phyloP scores from a whole-genome alignment of 1,139 yeast species.

The Scheffersomyces illinoinensis region DNA sequence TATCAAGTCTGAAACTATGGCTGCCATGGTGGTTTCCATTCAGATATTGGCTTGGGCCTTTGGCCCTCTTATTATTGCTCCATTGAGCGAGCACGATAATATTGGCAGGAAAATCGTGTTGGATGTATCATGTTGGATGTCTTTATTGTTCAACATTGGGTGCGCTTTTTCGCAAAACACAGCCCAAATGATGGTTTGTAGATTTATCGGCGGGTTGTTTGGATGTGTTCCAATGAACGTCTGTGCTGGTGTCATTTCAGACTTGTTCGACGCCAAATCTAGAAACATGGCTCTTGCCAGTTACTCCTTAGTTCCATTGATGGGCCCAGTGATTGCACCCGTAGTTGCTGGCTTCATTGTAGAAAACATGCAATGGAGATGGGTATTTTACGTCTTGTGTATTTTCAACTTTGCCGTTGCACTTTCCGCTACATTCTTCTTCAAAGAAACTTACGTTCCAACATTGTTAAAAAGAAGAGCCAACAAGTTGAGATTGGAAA shows the following conservation, averaged over 20 bases:
- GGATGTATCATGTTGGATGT: constrained; percentile 35
- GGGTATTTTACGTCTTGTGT: constrained; percentile 45
- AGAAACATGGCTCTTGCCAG: constrained; percentile 45
- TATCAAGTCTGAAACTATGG: constrained; percentile 29
- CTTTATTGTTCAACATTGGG: constrained; percentile 37
- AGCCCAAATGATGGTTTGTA: constrained; percentile 39
- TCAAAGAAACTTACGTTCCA: constrained; percentile 44
- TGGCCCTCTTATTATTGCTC: constrained; percentile 47
- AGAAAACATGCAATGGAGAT: constrained; percentile 35
- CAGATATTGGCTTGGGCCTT: constrained; percentile 50
- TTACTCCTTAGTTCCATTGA: constrained; percentile 40
- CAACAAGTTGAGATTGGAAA: constrained; percentile 27
- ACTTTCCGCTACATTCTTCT: constrained; percentile 33
- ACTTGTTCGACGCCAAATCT: constrained; percentile 36
- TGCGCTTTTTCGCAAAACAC: constrained; percentile 43
- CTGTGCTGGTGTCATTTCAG: constrained; percentile 41
- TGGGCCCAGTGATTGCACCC: constrained; percentile 68
- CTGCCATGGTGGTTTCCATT: constrained; percentile 44
- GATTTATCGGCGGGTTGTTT: constrained; percentile 40
- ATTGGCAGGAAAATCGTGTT: constrained; percentile 44
- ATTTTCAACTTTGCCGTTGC: constrained; percentile 45
- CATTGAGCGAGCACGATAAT: constrained; percentile 44
- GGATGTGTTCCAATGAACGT: constrained; percentile 47
- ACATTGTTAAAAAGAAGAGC: constrained; percentile 37
- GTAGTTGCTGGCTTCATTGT: constrained; percentile 51